Evolutionary conservation across 1,284 basidiomycete species (phyloP), one percentile per base, ranked within the genome.

Genomic region (Thelephora terrestris): DNA sequence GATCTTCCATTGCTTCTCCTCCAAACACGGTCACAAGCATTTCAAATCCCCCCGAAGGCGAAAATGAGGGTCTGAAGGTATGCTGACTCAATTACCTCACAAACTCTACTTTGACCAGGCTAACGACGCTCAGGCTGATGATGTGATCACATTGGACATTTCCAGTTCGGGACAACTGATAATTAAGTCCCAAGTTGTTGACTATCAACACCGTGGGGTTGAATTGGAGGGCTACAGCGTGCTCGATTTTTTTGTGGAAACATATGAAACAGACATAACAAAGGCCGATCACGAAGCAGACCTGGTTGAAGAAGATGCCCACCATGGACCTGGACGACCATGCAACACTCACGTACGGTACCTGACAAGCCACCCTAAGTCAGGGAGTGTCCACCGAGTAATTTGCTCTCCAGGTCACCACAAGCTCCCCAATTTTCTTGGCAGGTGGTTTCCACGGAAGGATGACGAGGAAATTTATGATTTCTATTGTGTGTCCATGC

Each of bases 401-500:
- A 48, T 52, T 1, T 53, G 52, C 18, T n/a, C 29, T 4, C 12
- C n/a, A 9, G 52, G 49, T 1, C 68, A 71, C 50, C 56, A 65
- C 27, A 68, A 52, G 0, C 34, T 71, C 1, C 64, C 69, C 1
- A 50, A 50, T 24, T 50, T 70, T 49, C 55, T 69, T 20, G 67
- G 67, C 0, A 47, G 16, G 9, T 65, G 56, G 45, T 64, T 71
- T 44, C 63, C 65, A 2, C 40, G 55, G 4, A 46, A 48, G 2
- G 58, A 68, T 40, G 58, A 65, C 37, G 45, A 50, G 6, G 55
- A 57, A 0, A 50, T 32, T 5, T 42, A 56, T 9, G 56, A 55
- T 2, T 58, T 64, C 7, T 71, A 68, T 48, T 65, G 57, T 46
- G 70, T 69, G 2, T 55, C 47, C 4, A 69, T 73, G 57, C 48